Percentiles rank a stretch among this genome's conserved stretches.
Conservation (phyloP, 441 rosid genomes). For the Syzygium syzygioides region DNA sequence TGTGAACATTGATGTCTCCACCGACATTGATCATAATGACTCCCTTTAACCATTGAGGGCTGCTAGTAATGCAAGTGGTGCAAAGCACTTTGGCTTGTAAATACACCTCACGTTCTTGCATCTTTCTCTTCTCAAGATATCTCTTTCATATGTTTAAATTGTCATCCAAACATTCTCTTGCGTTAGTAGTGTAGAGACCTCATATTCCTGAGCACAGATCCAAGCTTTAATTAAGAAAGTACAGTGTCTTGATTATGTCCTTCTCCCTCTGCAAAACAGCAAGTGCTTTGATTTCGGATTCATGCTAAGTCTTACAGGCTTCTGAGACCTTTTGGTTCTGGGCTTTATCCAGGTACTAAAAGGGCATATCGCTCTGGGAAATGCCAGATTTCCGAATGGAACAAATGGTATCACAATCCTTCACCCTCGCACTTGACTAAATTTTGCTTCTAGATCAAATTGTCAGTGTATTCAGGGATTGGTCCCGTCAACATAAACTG, state of each 20-base stretch:
- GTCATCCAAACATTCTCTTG: background rate
- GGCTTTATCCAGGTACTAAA: conserved; percentile 58
- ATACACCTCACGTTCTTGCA: background rate
- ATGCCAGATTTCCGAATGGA: conserved; percentile 86
- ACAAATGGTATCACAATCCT: conserved; percentile 52
- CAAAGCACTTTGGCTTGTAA: background rate
- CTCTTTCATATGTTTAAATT: background rate
- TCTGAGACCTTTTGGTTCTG: background rate
- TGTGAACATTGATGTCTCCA: background rate
- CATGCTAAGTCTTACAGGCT: background rate
- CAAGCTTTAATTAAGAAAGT: background rate
- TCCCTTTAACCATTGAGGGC: background rate
- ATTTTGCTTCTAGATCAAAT: background rate
- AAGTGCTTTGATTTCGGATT: background rate
- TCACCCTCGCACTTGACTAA: background rate
- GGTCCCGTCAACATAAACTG: background rate
- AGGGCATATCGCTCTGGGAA: conserved; percentile 89
- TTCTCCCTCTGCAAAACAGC: background rate
- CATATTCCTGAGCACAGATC: background rate
- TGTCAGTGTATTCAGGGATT: background rate
- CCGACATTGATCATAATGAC: background rate
- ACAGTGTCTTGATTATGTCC: background rate
- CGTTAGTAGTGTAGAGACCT: background rate
- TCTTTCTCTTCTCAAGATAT: background rate
- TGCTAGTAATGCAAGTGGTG: background rate